These are phyloP conservation scores for Gigaspora rosea DNA, from an alignment of 192 early-diverging fungal species.

Conservation along the genomic window DNA sequence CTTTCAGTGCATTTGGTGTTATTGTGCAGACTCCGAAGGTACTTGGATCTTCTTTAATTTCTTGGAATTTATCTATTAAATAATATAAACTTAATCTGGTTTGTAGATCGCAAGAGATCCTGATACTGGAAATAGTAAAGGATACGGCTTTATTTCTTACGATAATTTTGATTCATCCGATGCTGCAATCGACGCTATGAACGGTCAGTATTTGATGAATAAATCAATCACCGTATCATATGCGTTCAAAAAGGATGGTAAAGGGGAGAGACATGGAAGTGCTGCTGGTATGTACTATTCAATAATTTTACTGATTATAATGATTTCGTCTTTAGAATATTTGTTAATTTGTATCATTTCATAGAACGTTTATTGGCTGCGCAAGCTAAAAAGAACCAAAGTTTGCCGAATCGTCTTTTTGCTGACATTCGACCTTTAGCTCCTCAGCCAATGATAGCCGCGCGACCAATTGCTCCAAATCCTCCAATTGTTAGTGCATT, in stretches of 20 bases:
- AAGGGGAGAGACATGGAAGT: conserved; percentile 95
- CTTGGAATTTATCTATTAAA: not conserved
- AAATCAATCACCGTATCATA: conserved; percentile 89
- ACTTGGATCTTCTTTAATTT: not conserved
- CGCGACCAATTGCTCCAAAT: not conserved
- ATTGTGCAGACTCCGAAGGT: conserved; percentile 85
- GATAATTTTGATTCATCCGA: conserved; percentile 96
- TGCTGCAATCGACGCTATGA: conserved; percentile 97
- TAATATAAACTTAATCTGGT: not conserved
- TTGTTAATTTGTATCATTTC: not conserved
- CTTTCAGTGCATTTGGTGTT: conserved; percentile 92
- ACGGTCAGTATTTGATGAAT: conserved; percentile 94
- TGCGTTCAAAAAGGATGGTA: conserved; percentile 98
- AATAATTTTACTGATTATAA: not conserved
- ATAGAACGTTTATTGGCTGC: conserved; percentile 89
- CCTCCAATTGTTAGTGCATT: not conserved
- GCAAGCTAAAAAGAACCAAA: conserved; percentile 81
- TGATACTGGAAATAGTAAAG: conserved; percentile 83
- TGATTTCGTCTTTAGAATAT: not conserved
- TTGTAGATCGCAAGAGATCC: conserved; percentile 77
- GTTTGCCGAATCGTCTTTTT: conserved; percentile 72
- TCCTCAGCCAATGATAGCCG: conserved; percentile 12
- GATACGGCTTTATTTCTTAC: conserved; percentile 91
- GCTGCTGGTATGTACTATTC: conserved; percentile 67
- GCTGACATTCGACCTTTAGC: conserved; percentile 53